Evolutionary conservation across 2,329 filamentous ascomycete genomes (phyloP), one percentile per base, ranked within the genome.

Genomic region (Nemania serpens): DNA sequence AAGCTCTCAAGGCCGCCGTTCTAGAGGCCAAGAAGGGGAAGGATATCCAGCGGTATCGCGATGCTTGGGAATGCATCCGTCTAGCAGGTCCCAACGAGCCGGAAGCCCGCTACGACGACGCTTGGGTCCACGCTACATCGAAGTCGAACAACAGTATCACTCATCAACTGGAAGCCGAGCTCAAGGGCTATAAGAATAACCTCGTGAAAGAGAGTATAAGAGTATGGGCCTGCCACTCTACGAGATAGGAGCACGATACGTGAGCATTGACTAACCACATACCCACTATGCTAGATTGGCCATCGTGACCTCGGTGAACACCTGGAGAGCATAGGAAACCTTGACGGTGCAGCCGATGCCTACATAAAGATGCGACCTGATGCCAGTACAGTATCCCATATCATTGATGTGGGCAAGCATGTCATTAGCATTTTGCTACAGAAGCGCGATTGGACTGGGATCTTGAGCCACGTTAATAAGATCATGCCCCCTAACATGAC

Each of bases 151-250:
- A 85, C 67, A 77, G 79, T 1, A 90, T 96, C 75, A 88, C 88
- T 0, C 81, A 86, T 57, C 85, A 90, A n/a, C 81, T 98, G 57
- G 92, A 97, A 73, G 80, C 84, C 15, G 92, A 98, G 75, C 81
- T 99, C 18, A 93, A 93, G 75, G 89, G 89, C 1, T 98, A 98
- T 76, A 97, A 95, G 77, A 97, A 97, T 73, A 99, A 98, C 70
- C 79, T 98, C 45, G 93, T 99, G 70, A 97, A 97, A 74, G 95
- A 99, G 78, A 97, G 93, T 78, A 97, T 98, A 70, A 80, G 93
- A 68, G 93, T 96, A 81, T 58, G 84, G 71, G 42, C 20, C 12
- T 34, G 22, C n/a, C 7, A 25, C 42, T 13, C 2, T 47, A 48
- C 43, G 17, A 20, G 39, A 5, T 12, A 33, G 10, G 9, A 12